Conservation (phyloP, 2,329 filamentous ascomycete species). For the Scolecobasidium constrictum region DNA sequence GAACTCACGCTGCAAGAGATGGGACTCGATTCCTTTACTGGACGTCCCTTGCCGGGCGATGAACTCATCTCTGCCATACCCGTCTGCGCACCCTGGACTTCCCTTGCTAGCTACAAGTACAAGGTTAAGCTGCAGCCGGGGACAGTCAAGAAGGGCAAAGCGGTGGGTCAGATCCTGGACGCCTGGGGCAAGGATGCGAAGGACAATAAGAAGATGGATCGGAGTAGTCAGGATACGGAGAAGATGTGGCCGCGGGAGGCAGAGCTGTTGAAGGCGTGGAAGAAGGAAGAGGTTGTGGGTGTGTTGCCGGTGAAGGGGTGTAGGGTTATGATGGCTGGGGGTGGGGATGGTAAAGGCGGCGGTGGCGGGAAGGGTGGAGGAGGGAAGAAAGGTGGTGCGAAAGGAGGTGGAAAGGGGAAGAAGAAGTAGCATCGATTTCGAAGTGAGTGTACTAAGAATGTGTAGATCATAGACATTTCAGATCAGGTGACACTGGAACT, state of each 20-base stretch:
- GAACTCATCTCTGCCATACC: slow-evolving; percentile 61
- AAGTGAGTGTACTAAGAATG: no score
- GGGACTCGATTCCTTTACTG: slow-evolving; percentile 61
- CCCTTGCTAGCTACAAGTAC: slow-evolving; percentile 68
- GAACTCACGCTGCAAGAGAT: slow-evolving; percentile 41
- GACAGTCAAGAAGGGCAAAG: slow-evolving; percentile 84
- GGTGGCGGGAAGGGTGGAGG: slow-evolving; percentile 24
- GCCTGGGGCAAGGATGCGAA: slow-evolving; percentile 61
- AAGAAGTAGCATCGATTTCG: slow-evolving; percentile 2
- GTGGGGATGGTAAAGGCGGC: slow-evolving; percentile 13
- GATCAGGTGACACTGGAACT: no score
- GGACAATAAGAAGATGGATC: slow-evolving; percentile 31
- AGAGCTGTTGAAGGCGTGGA: slow-evolving; percentile 72
- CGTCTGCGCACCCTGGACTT: slow-evolving; percentile 53
- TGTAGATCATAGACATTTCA: no score
- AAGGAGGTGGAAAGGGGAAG: slow-evolving; percentile 4
- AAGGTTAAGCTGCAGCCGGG: slow-evolving; percentile 93
- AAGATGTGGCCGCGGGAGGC: slow-evolving; percentile 76
- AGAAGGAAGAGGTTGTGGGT: slow-evolving; percentile 72
- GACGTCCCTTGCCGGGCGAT: slow-evolving; percentile 68
- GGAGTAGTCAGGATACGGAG: slow-evolving; percentile 46
- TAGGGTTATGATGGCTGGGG: slow-evolving; percentile 61
- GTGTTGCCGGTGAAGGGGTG: slow-evolving; percentile 71
- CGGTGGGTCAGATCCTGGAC: slow-evolving; percentile 78
- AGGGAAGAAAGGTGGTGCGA: slow-evolving; percentile 14